Evolutionary conservation across 352 stramenopile genomes (phyloP).

Genomic region (Phytophthora aleatoria): DNA sequence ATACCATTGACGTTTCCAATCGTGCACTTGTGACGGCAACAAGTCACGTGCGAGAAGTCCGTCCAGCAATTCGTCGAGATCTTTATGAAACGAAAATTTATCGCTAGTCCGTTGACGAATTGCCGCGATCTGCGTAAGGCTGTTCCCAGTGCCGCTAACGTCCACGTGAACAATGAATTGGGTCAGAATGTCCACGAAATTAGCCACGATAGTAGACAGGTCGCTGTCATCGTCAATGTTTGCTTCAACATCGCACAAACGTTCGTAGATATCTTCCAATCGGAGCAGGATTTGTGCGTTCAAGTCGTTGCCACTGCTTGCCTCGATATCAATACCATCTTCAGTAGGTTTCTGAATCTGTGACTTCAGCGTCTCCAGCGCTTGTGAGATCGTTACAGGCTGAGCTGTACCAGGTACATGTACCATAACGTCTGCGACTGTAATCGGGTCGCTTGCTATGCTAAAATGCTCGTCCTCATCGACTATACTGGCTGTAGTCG

Average conservation of each 20-base stretch:
- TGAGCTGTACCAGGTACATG: background rate
- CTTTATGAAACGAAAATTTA: conserved; percentile 41
- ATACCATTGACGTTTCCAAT: conserved; percentile 40
- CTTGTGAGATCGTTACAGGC: conserved; percentile 11
- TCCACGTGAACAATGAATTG: conserved; percentile 26
- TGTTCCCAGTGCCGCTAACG: conserved; percentile 12
- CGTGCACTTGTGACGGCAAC: conserved; percentile 18
- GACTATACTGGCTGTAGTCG: background rate
- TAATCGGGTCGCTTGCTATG: background rate
- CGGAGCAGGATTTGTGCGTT: conserved; percentile 29
- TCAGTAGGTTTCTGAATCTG: conserved; percentile 3
- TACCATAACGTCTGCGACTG: conserved; percentile 5
- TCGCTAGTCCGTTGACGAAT: conserved; percentile 27
- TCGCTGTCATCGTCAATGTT: background rate
- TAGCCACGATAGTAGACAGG: conserved; percentile 3
- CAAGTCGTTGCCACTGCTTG: conserved; percentile 15
- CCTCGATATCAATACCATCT: conserved; percentile 3
- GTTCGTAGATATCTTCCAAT: conserved; percentile 27
- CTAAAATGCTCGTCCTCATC: background rate
- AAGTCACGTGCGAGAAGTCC: conserved; percentile 10
- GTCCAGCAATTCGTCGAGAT: conserved; percentile 30
- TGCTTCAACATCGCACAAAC: conserved; percentile 12
- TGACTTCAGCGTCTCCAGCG: conserved; percentile 8
- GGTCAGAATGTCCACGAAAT: conserved; percentile 16
- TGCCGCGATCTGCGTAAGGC: conserved; percentile 27